Evolutionary conservation across 352 stramenopile genomes (phyloP), one percentile per base, ranked within the genome.

Genomic region (Pythium plurisporium): DNA sequence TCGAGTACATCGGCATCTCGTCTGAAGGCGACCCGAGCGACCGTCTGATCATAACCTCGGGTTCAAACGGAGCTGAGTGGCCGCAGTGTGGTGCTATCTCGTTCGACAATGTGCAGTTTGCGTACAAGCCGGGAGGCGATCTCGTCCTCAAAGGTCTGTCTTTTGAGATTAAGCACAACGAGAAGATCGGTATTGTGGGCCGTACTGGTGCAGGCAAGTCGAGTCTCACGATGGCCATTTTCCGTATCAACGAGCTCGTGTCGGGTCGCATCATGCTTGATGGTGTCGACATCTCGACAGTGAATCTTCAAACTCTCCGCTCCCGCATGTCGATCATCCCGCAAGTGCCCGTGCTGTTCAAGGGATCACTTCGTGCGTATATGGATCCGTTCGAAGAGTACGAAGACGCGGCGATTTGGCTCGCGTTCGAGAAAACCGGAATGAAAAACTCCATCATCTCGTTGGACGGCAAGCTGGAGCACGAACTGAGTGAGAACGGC

Each of bases 321-420:
- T 70, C 58, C 10, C 43, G 26, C 2, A 51, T 86, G 51, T 78
- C 76, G 2, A 82, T 86, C 64, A 83, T 83, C 37, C 72, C 74
- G n/a, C 75, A 86, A 52, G 66, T 96, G 25, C 91, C 94, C 10
- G 86, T 97, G 14, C 62, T 98, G 9, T 98, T 98, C 70, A 89
- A 82, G 27, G 94, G 91, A 15, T 83, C 74, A 12, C 64, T 97
- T n/a, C 70, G 86, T 14, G 78, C 71, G 50, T 96, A 95, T 58
- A 59, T 97, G 25, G 89, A 97, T 72, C 91, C 91, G 10, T 95
- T 94, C 55, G 59, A 76, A 14, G 57, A 88, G 50, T 89, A 83
- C 67, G 62, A 45, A 23, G 83, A 94, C 40, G 67, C 77, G 4
- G 72, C 91, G 36, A 78, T 97, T 30, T 62, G 79, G 61, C 52